Base-by-base conservation (phyloP, 306 rosid genomes). In the Lathyrus oleraceus region DNA sequence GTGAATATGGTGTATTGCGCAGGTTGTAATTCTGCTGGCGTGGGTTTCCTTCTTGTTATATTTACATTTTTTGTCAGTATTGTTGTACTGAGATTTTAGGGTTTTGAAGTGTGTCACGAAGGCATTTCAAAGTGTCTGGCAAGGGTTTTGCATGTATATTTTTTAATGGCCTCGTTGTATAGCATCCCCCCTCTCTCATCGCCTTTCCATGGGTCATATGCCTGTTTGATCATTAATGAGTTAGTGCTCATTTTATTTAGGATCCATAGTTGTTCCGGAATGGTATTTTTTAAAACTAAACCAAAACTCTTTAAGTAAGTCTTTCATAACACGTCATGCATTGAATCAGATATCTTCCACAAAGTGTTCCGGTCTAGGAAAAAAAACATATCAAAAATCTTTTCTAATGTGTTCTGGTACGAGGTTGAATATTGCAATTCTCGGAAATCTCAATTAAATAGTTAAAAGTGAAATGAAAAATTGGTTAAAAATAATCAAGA, bases 11-110 rank as follows among this genome's bases (percentile, higher is more conserved):
- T 81, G 83, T 49, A 25, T 74, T 70, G 61, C 81, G 96, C 96
- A 92, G 98, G 98, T 83, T 78, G 85, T 75, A 79, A 82, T 17
- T 72, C 86, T 76, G 77, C 77, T 17, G 86, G 75, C 77, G 60
- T 74, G 70, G 85, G 85, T 67, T 71, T 65, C 35, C 67, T n/a
- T n/a, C n/a, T 71, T 69, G 80, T 81, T 83, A 93, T 93, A 86
- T 79, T 90, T 90, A 90, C 89, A 90, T 85, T 85, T 79, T 79
- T 91, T 73, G 77, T 86, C 81, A 76, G 88, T 77, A 74, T 65
- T 74, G 65, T 75, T 80, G 81, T 82, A 48, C 76, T 85, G 88
- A 88, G 64, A 78, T 79, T 77, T 62, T 73, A 81, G 82, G 83
- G 73, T 77, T 70, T 42, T 75, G 85, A 70, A 72, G 80, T 76